phyloP scores from a whole-genome alignment of 176 grass and related monocot species.

The Juncus inflexus region DNA sequence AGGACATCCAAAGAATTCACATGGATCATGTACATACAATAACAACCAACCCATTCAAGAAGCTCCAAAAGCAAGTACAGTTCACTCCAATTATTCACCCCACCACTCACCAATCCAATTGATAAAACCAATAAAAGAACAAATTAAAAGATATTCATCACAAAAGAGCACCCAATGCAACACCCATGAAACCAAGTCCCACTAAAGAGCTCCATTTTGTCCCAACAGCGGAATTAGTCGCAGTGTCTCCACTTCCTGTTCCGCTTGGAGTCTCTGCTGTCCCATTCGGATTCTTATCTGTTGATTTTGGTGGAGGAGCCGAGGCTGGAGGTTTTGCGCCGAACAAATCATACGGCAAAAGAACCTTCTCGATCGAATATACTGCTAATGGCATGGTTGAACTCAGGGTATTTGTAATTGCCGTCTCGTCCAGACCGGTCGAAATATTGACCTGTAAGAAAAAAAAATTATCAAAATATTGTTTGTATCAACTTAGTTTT shows the following conservation, averaged over 20 bases:
- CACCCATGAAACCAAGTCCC: conserved; percentile 22
- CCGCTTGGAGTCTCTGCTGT: not conserved
- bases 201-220: conserved; percentile 22
- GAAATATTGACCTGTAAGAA: conserved; percentile 55
- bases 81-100: conserved; percentile 22
- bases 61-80: conserved; percentile 20
- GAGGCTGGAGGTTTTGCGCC: conserved; percentile 47
- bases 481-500: not conserved
- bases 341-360: conserved; percentile 61
- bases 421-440: conserved; percentile 48
- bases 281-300: conserved; percentile 33
- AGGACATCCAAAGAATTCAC: conserved; percentile 9
- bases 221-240: conserved; percentile 8
- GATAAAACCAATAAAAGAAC: not conserved
- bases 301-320: conserved; percentile 28
- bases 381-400: conserved; percentile 45
- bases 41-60: not conserved
- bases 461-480: not conserved
- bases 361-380: conserved; percentile 71
- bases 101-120: conserved; percentile 20
- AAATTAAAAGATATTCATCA: conserved; percentile 15
- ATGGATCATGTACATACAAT: conserved; percentile 28
- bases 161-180: conserved; percentile 21
- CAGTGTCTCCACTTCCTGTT: conserved; percentile 12
- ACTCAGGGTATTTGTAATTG: conserved; percentile 37